phyloP scores from a whole-genome alignment of 345 rosid species.

The Tarenaya hassleriana region DNA sequence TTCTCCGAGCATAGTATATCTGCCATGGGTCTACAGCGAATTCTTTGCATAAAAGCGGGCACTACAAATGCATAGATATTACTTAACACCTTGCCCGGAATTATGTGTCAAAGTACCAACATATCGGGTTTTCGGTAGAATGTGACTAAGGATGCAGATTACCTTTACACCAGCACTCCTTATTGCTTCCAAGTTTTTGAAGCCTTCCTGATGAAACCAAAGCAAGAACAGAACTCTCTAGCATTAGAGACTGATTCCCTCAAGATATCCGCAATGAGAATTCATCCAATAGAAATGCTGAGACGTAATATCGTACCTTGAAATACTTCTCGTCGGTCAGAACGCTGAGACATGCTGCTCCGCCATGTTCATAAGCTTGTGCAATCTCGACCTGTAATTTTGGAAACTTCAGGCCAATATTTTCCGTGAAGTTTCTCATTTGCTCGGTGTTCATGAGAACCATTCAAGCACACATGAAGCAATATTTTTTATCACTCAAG shows the following conservation, averaged over 20 bases:
- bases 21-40: conserved; percentile 92
- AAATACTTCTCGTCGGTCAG: conserved; percentile 85
- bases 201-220: conserved; percentile 62
- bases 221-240: conserved; percentile 1
- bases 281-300: not conserved
- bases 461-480: too few species aligned
- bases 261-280: too few species aligned
- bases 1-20: conserved; percentile 79
- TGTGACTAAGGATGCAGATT: too few species aligned
- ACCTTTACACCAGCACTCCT: conserved; percentile 81
- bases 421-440: too few species aligned
- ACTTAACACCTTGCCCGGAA: conserved; percentile 6
- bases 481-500: too few species aligned
- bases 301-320: conserved; percentile 34
- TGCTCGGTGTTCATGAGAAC: too few species aligned
- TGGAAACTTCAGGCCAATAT: conserved; percentile 11
- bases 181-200: conserved; percentile 80
- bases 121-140: not conserved
- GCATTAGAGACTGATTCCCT: too few species aligned
- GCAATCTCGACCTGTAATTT: conserved; percentile 72
- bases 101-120: not conserved
- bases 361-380: conserved; percentile 79
- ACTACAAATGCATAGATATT: conserved; percentile 51
- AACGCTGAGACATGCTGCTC: conserved; percentile 95
- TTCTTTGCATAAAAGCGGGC: conserved; percentile 92